Evolutionary conservation across 345 rosid species (phyloP), one percentile per base, ranked within the genome.

Genomic region (Lepidium aucheri): DNA sequence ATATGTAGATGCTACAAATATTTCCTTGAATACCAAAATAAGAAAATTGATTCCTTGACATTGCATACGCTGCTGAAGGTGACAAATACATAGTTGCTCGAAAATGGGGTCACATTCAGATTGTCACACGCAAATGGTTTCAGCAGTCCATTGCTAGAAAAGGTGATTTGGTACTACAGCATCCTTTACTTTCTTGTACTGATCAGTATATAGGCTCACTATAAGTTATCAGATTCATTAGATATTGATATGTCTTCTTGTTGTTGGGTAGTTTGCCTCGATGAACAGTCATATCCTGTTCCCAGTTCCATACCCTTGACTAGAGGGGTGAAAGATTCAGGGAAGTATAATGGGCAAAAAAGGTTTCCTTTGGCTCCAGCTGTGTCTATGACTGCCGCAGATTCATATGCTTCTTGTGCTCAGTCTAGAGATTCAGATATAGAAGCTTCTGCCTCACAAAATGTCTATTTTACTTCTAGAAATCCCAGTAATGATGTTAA

Each of bases 51-150:
- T 34, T 46, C 75, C 95, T 84, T 90, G 74, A 87, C 88, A 57
- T 64, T 72, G 58, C 46, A 65, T 74, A 94, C 81, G 83, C 85
- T 73, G 85, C 99, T 60, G 90, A 88, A 82, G 92, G 99, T 69
- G 97, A 90, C 80, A 94, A 94, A 74, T 86, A 82, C 78, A 83
- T 80, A 82, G 96, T 88, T 80, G 97, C 99, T 38, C 72, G 69
- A 43, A 84, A 81, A 75, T 94, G 99, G 99, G 97, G 97, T 54
- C 85, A 80, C 70, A 82, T 90, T 76, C 83, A 75, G 77, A 86
- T 90, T 68, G 89, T 94, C 52, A 72, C 81, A 60, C 78, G 85
- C 67, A 94, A 84, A 83, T 94, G 99, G 99, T 76, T 90, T 77
- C 80, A 85, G 62, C 97, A 90, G 68, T 90, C 93, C 59, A 72